phyloP scores from a whole-genome alignment of 2,329 filamentous ascomycete genomes.

The Alternaria brassicae region DNA sequence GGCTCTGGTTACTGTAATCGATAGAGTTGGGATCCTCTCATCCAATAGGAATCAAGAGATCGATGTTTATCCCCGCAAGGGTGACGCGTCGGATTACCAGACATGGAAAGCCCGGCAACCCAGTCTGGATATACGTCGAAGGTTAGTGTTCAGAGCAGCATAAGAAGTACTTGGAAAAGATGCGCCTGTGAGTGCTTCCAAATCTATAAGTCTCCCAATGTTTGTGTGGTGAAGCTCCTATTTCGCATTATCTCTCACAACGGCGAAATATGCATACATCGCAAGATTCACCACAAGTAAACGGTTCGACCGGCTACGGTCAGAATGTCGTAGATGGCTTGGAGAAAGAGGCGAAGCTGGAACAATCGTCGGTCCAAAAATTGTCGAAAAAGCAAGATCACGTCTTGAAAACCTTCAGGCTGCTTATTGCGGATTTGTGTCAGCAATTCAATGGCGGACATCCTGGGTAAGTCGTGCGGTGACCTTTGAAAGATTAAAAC shows the following conservation, averaged over 20 bases:
- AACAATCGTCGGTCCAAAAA: constrained; percentile 48
- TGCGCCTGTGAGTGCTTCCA: not conserved
- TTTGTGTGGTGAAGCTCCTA: not conserved
- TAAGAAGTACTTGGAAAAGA: not conserved
- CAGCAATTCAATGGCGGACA: constrained; percentile 75
- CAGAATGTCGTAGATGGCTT: constrained; percentile 5
- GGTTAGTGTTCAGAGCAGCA: not conserved
- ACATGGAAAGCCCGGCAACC: constrained; percentile 3
- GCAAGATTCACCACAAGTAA: constrained; percentile 19
- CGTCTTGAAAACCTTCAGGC: constrained; percentile 21
- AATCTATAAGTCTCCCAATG: not conserved
- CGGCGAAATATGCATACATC: constrained; percentile 27
- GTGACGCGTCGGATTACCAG: constrained; percentile 14
- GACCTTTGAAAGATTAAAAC: not conserved
- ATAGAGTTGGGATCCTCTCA: not conserved
- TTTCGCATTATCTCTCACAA: not conserved
- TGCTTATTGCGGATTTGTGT: constrained; percentile 65
- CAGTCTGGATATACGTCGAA: not conserved
- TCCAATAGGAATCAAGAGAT: constrained; percentile 6
- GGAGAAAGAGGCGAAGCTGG: constrained; percentile 13
- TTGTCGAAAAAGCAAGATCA: constrained; percentile 19
- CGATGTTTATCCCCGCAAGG: not conserved
- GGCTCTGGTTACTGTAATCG: constrained; percentile 22
- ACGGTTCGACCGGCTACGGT: constrained; percentile 18
- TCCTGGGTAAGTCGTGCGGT: constrained; percentile 56